Base-by-base conservation (phyloP, 352 stramenopile species). In the Phytopythium delawarense region DNA sequence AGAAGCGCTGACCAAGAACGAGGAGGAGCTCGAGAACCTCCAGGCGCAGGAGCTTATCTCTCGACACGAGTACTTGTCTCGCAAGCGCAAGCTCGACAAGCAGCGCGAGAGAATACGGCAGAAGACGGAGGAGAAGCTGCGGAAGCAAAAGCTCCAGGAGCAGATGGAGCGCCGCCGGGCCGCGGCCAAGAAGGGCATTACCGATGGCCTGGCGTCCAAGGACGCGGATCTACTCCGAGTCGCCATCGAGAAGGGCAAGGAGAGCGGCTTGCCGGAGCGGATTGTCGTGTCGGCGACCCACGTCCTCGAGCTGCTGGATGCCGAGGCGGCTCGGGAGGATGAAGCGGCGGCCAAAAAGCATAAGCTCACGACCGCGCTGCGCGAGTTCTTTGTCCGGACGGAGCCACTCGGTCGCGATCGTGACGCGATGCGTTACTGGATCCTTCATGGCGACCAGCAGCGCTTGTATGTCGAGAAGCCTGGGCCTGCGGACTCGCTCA, bases 231-330 rank as follows among this genome's bases (percentile, higher is more conserved):
- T 88, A 37, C 66, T 94, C 25, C 76, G 75, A 30, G 64, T 50
- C 8, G 72, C 82, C 2, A 88, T 94, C 46, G 83, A 92, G 16
- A 92, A 89, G 40, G 85, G 72, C 40, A 85, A 79, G 46, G 85
- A 94, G 59, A 92, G 79, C 45, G 75, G 74, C 4, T 65, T 94
- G 15, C 76, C 72, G 0, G 78, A 80, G 6, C 70, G 73, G 4
- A 84, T 92, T 34, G 72, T 94, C 42, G 76, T 94, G 1, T 92
- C 83, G 9, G 81, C 82, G 4, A 74, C 75, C 0, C 85, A 96
- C 28, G 81, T 94, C 28, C 61, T 92, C 20, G 84, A 96, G 50
- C 81, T 92, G 50, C 51, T 93, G 13, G 80, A 94, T 34, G 77
- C 81, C 2, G 87, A 96, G 60, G 70, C 70, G 8, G 32, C 59